Evolutionary conservation across 257 asterid genomes (phyloP).

Genomic region (Jacaranda copaia): DNA sequence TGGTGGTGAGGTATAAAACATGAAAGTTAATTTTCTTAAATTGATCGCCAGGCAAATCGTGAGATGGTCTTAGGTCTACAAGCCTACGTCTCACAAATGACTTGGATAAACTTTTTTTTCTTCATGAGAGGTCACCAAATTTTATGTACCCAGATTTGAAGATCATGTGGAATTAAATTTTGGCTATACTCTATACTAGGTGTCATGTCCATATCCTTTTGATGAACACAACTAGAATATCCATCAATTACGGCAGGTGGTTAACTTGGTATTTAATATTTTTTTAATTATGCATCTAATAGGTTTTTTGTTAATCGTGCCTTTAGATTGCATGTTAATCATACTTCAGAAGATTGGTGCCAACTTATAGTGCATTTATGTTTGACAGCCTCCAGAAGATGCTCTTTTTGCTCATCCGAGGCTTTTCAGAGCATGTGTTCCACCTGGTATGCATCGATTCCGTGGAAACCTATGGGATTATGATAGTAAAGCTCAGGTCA

Average conservation of each 20-base stretch:
- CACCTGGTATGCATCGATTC: slow-evolving; percentile 99
- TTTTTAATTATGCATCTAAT: slow-evolving; percentile 5
- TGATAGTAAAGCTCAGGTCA: slow-evolving; percentile 82
- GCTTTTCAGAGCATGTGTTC: slow-evolving; percentile 97
- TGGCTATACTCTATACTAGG: too few species aligned
- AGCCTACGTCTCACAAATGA: too few species aligned
- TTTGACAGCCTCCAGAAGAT: slow-evolving; percentile 82
- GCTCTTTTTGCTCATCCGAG: slow-evolving; percentile 96
- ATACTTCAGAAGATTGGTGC: slow-evolving; percentile 1
- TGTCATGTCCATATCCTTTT: neutral
- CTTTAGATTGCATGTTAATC: slow-evolving; percentile 2
- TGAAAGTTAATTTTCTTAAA: too few species aligned
- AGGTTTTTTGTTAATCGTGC: neutral
- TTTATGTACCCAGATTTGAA: too few species aligned
- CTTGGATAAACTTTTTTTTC: too few species aligned
- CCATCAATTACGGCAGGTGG: neutral
- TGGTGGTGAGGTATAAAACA: too few species aligned
- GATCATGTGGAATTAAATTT: too few species aligned
- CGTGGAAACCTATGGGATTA: slow-evolving; percentile 98
- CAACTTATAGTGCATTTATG: slow-evolving; percentile 25
- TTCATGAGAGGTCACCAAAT: too few species aligned
- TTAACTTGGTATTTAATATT: neutral
- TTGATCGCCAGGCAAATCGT: too few species aligned
- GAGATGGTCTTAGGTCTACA: too few species aligned
- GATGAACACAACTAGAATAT: neutral